Evolutionary conservation across 2,329 filamentous ascomycete genomes (phyloP).

Genomic region (Penicillium sp.): DNA sequence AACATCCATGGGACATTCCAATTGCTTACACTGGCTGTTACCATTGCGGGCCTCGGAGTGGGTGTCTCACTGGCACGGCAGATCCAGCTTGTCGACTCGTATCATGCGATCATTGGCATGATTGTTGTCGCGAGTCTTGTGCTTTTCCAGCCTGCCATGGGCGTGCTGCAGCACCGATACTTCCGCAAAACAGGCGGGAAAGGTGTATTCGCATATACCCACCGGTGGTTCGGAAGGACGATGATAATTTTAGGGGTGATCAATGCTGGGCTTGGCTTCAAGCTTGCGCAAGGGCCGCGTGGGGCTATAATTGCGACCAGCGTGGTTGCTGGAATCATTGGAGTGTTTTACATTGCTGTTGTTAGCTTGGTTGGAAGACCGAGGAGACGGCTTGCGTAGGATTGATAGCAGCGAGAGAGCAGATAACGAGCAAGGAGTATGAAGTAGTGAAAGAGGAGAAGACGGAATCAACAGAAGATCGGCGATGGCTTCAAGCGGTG

Average conservation of each 20-base stretch:
- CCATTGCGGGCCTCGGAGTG: constrained; percentile 52
- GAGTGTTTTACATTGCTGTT: constrained; percentile 41
- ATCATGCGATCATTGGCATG: constrained; percentile 59
- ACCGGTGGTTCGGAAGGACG: constrained; percentile 58
- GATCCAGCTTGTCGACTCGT: constrained; percentile 37
- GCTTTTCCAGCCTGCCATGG: constrained; percentile 58
- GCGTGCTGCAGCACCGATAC: constrained; percentile 53
- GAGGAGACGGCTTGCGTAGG: neutral
- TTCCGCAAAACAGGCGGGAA: constrained; percentile 52
- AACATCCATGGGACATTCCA: constrained; percentile 51
- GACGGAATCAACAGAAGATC: neutral
- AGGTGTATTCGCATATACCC: constrained; percentile 51
- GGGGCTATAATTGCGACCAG: constrained; percentile 51
- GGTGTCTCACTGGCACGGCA: constrained; percentile 53
- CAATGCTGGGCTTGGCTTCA: constrained; percentile 59
- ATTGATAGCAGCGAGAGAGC: neutral
- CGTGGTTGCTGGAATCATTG: constrained; percentile 53
- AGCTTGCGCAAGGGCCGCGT: constrained; percentile 42
- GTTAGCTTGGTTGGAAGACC: constrained; percentile 3
- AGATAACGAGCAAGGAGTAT: neutral
- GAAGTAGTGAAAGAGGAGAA: neutral
- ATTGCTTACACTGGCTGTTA: constrained; percentile 50
- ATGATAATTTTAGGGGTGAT: constrained; percentile 56
- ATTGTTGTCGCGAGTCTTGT: constrained; percentile 55
- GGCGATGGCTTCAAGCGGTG: constrained; percentile 1